These are phyloP conservation scores for Caryopteris hybrid DNA, from an alignment of 305 asterid species.

Conservation along the genomic window DNA sequence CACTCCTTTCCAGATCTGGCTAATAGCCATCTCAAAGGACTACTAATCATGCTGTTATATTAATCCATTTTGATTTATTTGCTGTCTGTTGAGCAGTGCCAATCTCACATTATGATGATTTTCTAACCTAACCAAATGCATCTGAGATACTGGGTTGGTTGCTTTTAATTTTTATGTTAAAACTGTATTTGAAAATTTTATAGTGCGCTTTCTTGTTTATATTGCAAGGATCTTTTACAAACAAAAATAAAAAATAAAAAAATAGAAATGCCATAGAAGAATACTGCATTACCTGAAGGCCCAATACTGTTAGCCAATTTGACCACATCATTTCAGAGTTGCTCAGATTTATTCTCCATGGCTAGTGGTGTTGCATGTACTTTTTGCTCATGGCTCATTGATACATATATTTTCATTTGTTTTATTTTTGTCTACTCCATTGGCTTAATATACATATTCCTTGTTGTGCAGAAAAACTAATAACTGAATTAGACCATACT, in stretches of 20 bases:
- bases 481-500: background rate
- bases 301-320: background rate
- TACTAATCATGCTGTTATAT: conserved; percentile 7
- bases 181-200: background rate
- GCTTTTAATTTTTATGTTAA: background rate
- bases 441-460: background rate
- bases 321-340: background rate
- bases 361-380: too few relatives aligned
- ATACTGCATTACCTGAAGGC: background rate
- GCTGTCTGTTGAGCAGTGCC: background rate
- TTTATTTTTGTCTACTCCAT: too few relatives aligned
- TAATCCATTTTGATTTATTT: background rate
- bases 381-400: too few relatives aligned
- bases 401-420: too few relatives aligned
- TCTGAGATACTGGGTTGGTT: background rate
- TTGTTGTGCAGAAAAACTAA: background rate
- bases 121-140: background rate
- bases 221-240: too few relatives aligned
- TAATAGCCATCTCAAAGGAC: background rate
- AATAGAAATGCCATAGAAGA: background rate
- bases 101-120: background rate
- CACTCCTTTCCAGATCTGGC: too few relatives aligned
- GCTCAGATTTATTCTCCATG: too few relatives aligned
- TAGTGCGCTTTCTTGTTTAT: too few relatives aligned
- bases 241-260: too few relatives aligned